Evolutionary conservation across 2,329 filamentous ascomycete genomes (phyloP).

Genomic region (Claviceps lovelessii): DNA sequence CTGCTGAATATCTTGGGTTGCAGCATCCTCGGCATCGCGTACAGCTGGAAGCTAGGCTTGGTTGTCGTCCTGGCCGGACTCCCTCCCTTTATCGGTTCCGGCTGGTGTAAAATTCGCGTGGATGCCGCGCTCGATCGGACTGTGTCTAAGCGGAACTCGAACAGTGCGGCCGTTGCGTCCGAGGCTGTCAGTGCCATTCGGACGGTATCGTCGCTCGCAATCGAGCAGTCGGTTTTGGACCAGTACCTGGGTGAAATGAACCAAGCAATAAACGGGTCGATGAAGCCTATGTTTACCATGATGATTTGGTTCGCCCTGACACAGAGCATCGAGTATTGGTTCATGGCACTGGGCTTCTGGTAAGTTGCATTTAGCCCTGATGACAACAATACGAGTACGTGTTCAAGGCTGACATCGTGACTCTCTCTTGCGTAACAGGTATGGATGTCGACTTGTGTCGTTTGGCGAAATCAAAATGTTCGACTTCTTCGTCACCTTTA

Average conservation of each 20-base stretch:
- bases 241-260: constrained; percentile 17
- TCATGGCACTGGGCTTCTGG: constrained; percentile 25
- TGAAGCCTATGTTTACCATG: constrained; percentile 17
- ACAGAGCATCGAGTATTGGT: constrained; percentile 23
- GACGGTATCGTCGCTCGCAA: constrained; percentile 27
- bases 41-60: constrained; percentile 34
- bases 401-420: no score
- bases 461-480: constrained; percentile 38
- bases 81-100: constrained; percentile 21
- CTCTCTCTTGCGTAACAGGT: constrained; percentile 9
- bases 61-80: constrained; percentile 31
- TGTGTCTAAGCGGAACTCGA: constrained; percentile 20
- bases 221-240: constrained; percentile 21
- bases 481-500: constrained; percentile 34
- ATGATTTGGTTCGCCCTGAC: constrained; percentile 25
- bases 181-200: constrained; percentile 26
- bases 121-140: constrained; percentile 25
- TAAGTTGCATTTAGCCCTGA: background rate
- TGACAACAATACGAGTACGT: no score
- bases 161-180: constrained; percentile 28
- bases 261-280: constrained; percentile 15
- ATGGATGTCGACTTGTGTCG: constrained; percentile 23
- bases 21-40: constrained; percentile 27
- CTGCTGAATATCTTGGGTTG: constrained; percentile 23
- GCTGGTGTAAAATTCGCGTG: constrained; percentile 25